Evolutionary conservation across 2,329 filamentous ascomycete genomes (phyloP).

Genomic region (Scedosporium minutisporum): DNA sequence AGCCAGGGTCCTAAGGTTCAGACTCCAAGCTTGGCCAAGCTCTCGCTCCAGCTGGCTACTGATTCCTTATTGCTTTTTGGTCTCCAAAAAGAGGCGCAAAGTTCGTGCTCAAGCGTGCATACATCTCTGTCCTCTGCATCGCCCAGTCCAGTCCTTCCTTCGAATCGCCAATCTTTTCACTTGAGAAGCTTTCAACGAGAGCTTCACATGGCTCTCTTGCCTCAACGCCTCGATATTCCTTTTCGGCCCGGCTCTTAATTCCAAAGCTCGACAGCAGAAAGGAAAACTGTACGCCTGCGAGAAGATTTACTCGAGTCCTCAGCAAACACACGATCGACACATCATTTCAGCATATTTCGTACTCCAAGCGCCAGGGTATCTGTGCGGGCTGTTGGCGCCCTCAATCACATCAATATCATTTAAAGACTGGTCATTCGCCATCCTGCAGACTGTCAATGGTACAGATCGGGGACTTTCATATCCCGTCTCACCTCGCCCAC

Average conservation of each 20-base stretch:
- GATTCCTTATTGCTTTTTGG: neutral
- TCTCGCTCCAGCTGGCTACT: neutral
- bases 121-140: neutral
- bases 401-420: too few relatives aligned
- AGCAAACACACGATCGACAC: too few relatives aligned
- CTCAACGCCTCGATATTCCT: neutral
- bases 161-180: neutral
- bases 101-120: neutral
- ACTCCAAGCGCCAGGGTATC: too few relatives aligned
- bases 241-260: neutral
- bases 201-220: neutral
- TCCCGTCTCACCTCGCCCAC: too few relatives aligned
- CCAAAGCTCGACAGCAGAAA: neutral
- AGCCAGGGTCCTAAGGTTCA: neutral
- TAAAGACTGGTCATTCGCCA: too few relatives aligned
- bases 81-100: neutral
- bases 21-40: neutral
- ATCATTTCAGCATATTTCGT: too few relatives aligned
- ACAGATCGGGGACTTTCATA: too few relatives aligned
- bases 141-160: neutral
- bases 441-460: too few relatives aligned
- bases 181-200: neutral
- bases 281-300: neutral
- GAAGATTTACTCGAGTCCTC: too few relatives aligned
- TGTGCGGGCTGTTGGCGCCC: too few relatives aligned